Conservation (phyloP, 306 rosid genomes). For the Cyamopsis tetragonoloba region DNA sequence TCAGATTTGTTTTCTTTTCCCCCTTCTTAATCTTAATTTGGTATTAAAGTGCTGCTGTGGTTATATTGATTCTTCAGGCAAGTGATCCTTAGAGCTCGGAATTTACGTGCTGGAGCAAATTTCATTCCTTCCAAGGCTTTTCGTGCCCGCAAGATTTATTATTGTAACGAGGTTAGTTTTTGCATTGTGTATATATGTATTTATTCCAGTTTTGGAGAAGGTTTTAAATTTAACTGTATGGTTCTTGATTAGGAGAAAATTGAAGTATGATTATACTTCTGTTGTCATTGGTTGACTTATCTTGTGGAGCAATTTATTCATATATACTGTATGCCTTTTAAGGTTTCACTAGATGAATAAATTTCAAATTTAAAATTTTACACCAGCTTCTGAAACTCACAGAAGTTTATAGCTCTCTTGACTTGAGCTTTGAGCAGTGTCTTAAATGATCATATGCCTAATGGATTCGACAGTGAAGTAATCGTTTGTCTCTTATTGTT, state of each 20-base stretch:
- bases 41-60: not conserved
- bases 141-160: constrained; percentile 78
- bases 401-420: constrained; percentile 2
- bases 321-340: not conserved
- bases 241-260: not conserved
- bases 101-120: constrained; percentile 79
- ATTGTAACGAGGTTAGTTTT: constrained; percentile 70
- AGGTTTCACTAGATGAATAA: not conserved
- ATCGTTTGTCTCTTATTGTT: constrained; percentile 13
- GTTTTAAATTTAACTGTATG: not conserved
- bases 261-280: constrained; percentile 8
- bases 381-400: not conserved
- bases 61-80: constrained; percentile 66
- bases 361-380: not conserved
- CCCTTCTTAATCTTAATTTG: not conserved
- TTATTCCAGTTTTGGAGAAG: not conserved
- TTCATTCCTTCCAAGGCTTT: constrained; percentile 85
- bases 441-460: not conserved
- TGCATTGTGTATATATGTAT: not conserved
- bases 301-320: not conserved
- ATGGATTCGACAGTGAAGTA: constrained; percentile 8
- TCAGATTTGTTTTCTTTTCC: not conserved
- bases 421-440: not conserved
- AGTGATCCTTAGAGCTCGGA: constrained; percentile 88
- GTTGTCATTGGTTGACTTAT: not conserved